Conservation (phyloP, 2,329 filamentous ascomycete genomes). For the Thelonectria olida region DNA sequence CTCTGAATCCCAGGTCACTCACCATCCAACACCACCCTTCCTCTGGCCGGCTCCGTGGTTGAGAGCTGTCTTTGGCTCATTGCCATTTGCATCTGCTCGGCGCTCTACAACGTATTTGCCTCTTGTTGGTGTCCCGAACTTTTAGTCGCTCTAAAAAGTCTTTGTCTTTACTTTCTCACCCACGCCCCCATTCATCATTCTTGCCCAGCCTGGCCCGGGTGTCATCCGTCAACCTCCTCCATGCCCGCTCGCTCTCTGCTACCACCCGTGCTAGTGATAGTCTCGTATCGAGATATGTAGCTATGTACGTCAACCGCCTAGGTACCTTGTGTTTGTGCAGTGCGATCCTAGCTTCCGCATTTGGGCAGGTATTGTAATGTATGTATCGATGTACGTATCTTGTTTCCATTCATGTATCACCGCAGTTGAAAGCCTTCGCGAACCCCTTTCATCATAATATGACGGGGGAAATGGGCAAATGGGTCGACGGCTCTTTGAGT, state of each 20-base stretch:
- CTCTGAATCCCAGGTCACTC: not conserved
- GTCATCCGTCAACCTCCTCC: slow-evolving; percentile 17
- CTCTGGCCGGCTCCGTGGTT: too few species aligned
- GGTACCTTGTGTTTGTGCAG: slow-evolving; percentile 27
- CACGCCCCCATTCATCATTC: slow-evolving; percentile 15
- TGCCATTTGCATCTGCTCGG: not conserved
- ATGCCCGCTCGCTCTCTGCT: slow-evolving; percentile 18
- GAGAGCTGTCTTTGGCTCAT: not conserved
- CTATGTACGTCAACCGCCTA: slow-evolving; percentile 6
- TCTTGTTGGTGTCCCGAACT: slow-evolving; percentile 11
- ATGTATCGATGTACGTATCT: not conserved
- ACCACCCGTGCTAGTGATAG: slow-evolving; percentile 5
- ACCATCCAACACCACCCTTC: not conserved
- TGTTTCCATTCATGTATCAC: too few species aligned
- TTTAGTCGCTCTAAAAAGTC: too few species aligned
- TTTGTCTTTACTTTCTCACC: slow-evolving; percentile 7
- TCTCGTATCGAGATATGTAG: not conserved
- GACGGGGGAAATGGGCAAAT: not conserved
- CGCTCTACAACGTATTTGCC: slow-evolving; percentile 7
- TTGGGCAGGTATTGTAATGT: slow-evolving; percentile 23
- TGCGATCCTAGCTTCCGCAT: slow-evolving; percentile 30
- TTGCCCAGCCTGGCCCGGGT: slow-evolving; percentile 23
- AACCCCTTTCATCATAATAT: too few species aligned
- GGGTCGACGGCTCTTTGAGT: too few species aligned
- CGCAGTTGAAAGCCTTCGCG: too few species aligned